These are phyloP conservation scores for Epichloe sp. DNA, from an alignment of 2,329 filamentous ascomycete genomes.

Conservation along the genomic window DNA sequence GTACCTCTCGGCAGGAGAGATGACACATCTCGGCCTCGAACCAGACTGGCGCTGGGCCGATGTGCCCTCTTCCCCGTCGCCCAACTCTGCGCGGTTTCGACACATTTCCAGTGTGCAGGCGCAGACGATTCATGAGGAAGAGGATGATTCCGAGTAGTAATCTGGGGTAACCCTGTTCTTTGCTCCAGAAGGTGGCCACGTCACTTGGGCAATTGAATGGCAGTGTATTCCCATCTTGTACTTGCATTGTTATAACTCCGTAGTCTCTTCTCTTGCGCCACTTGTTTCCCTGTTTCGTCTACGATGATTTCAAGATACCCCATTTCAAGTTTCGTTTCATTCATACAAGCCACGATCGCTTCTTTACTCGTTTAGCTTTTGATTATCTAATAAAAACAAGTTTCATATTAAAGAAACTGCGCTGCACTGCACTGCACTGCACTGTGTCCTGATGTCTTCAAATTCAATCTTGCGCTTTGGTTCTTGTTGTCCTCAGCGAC, in stretches of 20 bases:
- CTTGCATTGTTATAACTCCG: neutral
- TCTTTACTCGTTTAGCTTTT: neutral
- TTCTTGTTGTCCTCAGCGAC: conserved; percentile 24
- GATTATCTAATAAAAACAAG: neutral
- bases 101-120: conserved; percentile 39
- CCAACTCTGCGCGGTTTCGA: conserved; percentile 17
- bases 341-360: neutral
- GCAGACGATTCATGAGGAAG: conserved; percentile 61
- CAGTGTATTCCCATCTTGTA: neutral
- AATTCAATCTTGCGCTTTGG: neutral
- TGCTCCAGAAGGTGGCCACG: too few species aligned
- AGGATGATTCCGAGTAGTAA: conserved; percentile 45
- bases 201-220: too few species aligned
- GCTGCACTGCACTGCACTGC: too few species aligned
- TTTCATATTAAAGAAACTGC: neutral
- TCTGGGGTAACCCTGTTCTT: too few species aligned
- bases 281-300: neutral
- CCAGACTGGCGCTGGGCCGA: conserved; percentile 26
- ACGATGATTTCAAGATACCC: conserved; percentile 5
- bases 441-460: neutral
- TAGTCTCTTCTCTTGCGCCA: neutral
- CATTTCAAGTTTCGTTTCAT: neutral
- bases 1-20: neutral
- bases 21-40: conserved; percentile 15
- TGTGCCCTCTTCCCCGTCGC: conserved; percentile 15